Conservation (phyloP, 2,329 filamentous ascomycete genomes). For the Xylaria sp. region DNA sequence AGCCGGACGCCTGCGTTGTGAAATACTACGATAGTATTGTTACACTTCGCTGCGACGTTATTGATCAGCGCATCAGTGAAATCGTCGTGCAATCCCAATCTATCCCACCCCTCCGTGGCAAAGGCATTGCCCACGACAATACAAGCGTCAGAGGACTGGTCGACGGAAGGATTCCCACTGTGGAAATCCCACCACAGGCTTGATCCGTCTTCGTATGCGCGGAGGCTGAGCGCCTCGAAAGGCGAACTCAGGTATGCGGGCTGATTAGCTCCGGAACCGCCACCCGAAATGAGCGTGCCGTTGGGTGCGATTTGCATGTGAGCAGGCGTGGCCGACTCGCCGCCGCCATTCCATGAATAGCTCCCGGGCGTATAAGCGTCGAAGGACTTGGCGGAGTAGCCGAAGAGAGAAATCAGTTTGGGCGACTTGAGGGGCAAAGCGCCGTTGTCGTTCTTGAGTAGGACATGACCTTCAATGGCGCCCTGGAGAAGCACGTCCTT, state of each 20-base stretch:
- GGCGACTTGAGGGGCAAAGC: conserved; percentile 65
- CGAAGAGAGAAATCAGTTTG: conserved; percentile 66
- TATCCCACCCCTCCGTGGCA: conserved; percentile 72
- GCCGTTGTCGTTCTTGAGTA: conserved; percentile 69
- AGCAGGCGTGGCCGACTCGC: conserved; percentile 44
- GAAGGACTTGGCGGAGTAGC: conserved; percentile 66
- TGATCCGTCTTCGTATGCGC: conserved; percentile 58
- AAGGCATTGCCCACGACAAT: conserved; percentile 68
- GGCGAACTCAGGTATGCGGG: conserved; percentile 56
- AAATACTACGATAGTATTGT: conserved; percentile 72
- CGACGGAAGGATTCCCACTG: conserved; percentile 53
- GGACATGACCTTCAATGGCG: conserved; percentile 70
- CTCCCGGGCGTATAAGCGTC: conserved; percentile 53
- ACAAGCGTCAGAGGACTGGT: conserved; percentile 65
- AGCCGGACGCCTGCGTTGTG: conserved; percentile 71
- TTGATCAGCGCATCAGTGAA: conserved; percentile 61
- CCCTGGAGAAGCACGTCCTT: conserved; percentile 60
- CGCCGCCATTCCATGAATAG: conserved; percentile 47
- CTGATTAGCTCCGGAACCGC: conserved; percentile 47
- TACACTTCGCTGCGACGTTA: conserved; percentile 62
- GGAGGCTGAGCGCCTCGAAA: conserved; percentile 55
- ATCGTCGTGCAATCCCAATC: conserved; percentile 68
- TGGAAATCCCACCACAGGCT: conserved; percentile 61
- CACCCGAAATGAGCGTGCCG: conserved; percentile 55
- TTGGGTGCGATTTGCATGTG: conserved; percentile 56